Evolutionary conservation across 164 flowering plant species (phyloP).

Genomic region (Aristolochia californica): DNA sequence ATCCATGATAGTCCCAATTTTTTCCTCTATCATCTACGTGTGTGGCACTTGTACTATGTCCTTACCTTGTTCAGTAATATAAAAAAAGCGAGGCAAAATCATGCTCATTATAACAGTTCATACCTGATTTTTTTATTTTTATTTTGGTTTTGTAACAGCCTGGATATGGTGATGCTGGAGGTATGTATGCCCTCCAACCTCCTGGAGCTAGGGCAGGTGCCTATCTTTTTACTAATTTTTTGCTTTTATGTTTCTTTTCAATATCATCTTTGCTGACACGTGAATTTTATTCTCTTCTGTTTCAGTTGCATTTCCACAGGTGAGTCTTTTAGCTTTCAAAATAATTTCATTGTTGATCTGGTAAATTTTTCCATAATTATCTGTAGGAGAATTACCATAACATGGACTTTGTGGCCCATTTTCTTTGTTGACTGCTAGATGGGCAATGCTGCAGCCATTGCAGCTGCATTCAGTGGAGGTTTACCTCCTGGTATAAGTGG

Average conservation of each 20-base stretch:
- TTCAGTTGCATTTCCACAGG: slow-evolving; percentile 92
- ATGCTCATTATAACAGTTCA: too few relatives aligned
- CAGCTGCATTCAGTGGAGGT: slow-evolving; percentile 92
- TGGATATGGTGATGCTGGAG: slow-evolving; percentile 70
- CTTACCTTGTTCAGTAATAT: too few relatives aligned
- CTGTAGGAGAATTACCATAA: neutral
- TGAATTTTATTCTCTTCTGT: slow-evolving; percentile 8
- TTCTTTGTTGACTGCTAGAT: slow-evolving; percentile 32
- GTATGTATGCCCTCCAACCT: slow-evolving; percentile 46
- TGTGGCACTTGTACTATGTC: too few relatives aligned
- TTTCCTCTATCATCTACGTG: too few relatives aligned
- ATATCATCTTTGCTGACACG: slow-evolving; percentile 9
- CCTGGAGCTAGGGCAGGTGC: slow-evolving; percentile 46
- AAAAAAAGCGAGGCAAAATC: too few relatives aligned
- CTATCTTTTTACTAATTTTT: neutral
- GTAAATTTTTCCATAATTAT: neutral
- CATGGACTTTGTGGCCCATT: neutral
- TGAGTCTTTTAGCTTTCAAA: slow-evolving; percentile 19
- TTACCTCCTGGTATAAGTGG: slow-evolving; percentile 95
- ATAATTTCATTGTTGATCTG: too few relatives aligned
- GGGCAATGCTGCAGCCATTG: slow-evolving; percentile 77
- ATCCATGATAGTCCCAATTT: too few relatives aligned
- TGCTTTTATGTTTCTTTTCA: neutral
- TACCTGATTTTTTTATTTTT: neutral
- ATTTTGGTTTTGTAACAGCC: slow-evolving; percentile 27